phyloP scores from a whole-genome alignment of 202 grass and related monocot species.

The Saccharum hybrid region DNA sequence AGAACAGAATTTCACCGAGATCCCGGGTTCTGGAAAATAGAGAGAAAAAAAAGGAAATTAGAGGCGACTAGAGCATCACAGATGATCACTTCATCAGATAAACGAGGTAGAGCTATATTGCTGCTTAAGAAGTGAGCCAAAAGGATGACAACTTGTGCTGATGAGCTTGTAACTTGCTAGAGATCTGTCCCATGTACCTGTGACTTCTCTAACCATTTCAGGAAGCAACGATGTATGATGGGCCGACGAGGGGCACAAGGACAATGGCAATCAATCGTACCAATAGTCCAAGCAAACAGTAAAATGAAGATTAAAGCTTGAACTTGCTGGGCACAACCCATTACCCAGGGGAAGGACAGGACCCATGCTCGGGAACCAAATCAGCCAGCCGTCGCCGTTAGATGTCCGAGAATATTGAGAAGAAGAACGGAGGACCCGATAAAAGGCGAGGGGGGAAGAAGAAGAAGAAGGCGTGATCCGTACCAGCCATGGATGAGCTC shows the following conservation, averaged over 20 bases:
- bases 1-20: constrained; percentile 19
- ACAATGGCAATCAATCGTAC: constrained; percentile 14
- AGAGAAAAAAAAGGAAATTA: not conserved
- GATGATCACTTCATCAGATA: not conserved
- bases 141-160: not conserved
- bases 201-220: constrained; percentile 3
- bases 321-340: not conserved
- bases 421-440: not conserved
- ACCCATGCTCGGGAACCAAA: constrained; percentile 1
- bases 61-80: not conserved
- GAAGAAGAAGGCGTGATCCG: not conserved
- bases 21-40: constrained; percentile 34
- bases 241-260: not conserved
- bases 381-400: not conserved
- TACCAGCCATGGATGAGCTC: constrained; percentile 87
- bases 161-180: not conserved
- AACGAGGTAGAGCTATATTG: not conserved
- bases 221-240: constrained; percentile 20
- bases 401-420: not conserved
- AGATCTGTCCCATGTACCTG: constrained; percentile 24
- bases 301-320: not conserved
- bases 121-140: not conserved
- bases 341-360: not conserved
- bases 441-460: not conserved
- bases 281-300: constrained; percentile 11